Evolutionary conservation across 805 yeast species (phyloP), one percentile per base, ranked within the genome.

Genomic region (Ogataea nonfermentans): DNA sequence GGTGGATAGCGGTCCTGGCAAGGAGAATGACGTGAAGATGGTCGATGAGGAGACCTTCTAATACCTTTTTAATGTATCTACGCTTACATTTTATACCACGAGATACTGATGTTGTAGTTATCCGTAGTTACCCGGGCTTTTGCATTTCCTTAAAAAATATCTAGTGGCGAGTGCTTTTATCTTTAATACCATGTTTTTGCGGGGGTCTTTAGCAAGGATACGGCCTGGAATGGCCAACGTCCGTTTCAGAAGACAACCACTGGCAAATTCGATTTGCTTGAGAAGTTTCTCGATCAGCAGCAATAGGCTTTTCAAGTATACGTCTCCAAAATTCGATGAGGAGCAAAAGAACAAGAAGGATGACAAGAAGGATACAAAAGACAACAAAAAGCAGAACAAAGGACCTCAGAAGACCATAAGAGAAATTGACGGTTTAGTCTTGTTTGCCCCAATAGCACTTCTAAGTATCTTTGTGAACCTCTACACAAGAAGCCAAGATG

Each of bases 31-130:
- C 16, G 53, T 55, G 29, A 41, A 52, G 23, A 55, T 55, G 43
- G 49, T 57, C 44, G 67, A 65, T 40, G 70, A 63, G 44, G 65
- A 61, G 22, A 64, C 67, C 13, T 64, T 65, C 40, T 65, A 35
- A 24, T 37, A 22, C 30, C 17, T 24, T n/a, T n/a, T 17, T 10
- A 4, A 12, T 17, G 24, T 23, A 17, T 29, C 28, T 24, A 29
- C 30, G 37, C 32, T 32, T 38, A 37, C 40, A 38, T 32, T 28
- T 32, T 26, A 31, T 13, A n/a, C 22, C 22, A 19, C 22, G 5
- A 19, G 22, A 19, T 19, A 19, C 22, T 19, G 22, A 19, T 19
- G 8, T 19, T 8, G 22, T 19, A 19, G 8, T 19, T 19, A 6
- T 19, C 22, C 22, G 5, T 19, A 19, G 41, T 39, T 39, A 37